Conservation (phyloP, 768 basidiomycete species). For the Amanita exitialis region DNA sequence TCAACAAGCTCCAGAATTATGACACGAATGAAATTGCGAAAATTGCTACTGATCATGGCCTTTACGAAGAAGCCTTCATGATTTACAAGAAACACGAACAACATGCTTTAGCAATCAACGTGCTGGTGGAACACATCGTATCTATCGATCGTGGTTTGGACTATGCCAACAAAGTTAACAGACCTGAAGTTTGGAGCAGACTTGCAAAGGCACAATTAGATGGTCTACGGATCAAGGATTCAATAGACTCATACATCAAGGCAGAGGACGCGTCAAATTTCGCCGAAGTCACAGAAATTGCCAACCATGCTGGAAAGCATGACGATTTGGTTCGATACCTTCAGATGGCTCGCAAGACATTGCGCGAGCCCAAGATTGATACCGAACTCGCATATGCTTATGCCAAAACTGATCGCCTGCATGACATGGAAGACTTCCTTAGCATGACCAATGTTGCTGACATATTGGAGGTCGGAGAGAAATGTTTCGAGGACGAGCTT, state of each 20-base stretch:
- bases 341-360: conserved; percentile 96
- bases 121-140: conserved; percentile 96
- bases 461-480: conserved; percentile 93
- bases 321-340: conserved; percentile 94
- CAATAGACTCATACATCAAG: conserved; percentile 98
- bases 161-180: conserved; percentile 93
- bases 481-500: conserved; percentile 96
- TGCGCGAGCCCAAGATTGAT: conserved; percentile 96
- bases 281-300: conserved; percentile 91
- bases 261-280: conserved; percentile 94
- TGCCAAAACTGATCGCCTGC: conserved; percentile 90
- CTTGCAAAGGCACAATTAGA: conserved; percentile 99
- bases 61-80: conserved; percentile 93
- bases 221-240: conserved; percentile 95
- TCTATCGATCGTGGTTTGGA: conserved; percentile 94
- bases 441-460: conserved; percentile 98
- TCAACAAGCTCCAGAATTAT: conserved; percentile 95
- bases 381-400: conserved; percentile 98
- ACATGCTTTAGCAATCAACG: conserved; percentile 92
- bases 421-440: conserved; percentile 99
- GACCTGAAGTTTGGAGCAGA: conserved; percentile 94
- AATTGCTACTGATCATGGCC: conserved; percentile 92
- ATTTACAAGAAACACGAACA: conserved; percentile 98
- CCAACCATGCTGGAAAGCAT: conserved; percentile 87
- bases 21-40: conserved; percentile 91